Conservation (phyloP, 768 basidiomycete species). For the Mrakia gelida region DNA sequence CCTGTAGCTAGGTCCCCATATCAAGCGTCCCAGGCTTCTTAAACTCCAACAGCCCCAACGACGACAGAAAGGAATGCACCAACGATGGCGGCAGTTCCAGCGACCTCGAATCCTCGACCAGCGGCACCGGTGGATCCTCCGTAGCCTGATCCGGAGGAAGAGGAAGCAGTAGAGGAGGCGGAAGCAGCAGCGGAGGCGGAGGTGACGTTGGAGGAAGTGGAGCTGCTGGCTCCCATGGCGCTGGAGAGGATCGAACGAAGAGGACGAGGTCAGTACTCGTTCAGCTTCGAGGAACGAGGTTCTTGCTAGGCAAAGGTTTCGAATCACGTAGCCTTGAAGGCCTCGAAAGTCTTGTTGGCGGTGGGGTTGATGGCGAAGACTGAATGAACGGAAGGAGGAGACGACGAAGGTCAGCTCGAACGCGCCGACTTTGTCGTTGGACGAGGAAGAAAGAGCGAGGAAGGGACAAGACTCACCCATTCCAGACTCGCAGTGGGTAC, state of each 20-base stretch:
- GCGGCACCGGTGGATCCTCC: not conserved
- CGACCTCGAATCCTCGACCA: not conserved
- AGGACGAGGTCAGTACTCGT: too few relatives aligned
- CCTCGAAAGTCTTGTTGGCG: slow-evolving; percentile 50
- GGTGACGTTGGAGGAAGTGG: not conserved
- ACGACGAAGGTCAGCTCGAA: not conserved
- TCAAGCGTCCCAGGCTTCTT: too few relatives aligned
- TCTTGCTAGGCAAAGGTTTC: too few relatives aligned
- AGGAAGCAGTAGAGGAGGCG: not conserved
- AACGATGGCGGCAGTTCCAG: not conserved
- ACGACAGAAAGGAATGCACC: too few relatives aligned
- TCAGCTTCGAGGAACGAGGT: not conserved
- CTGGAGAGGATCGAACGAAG: not conserved
- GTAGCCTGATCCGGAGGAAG: not conserved
- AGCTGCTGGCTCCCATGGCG: slow-evolving; percentile 1
- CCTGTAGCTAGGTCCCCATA: too few relatives aligned
- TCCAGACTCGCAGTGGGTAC: not conserved
- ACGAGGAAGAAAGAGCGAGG: not conserved
- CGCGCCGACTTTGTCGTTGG: not conserved
- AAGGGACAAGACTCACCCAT: not conserved
- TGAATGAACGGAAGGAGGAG: slow-evolving; percentile 44
- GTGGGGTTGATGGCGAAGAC: slow-evolving; percentile 60
- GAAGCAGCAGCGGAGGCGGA: not conserved
- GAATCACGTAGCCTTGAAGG: slow-evolving; percentile 48
- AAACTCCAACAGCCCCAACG: too few relatives aligned